Evolutionary conservation across 2,329 filamentous ascomycete species (phyloP).

Genomic region (Hypomyces rosellus): DNA sequence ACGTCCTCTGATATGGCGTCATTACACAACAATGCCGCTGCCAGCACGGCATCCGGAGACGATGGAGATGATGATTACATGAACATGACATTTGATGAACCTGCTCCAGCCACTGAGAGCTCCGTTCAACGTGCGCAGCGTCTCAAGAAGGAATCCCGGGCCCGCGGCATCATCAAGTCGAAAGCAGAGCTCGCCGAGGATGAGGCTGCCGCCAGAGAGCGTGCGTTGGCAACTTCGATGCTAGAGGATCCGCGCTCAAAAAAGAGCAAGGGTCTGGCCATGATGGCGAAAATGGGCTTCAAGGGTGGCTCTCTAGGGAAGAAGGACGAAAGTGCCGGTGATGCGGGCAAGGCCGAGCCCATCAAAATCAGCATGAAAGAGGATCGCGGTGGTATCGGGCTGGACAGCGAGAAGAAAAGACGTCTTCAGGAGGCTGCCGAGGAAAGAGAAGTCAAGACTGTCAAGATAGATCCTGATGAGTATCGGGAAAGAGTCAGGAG

Average conservation of each 20-base stretch:
- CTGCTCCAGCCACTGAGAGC: conserved; percentile 46
- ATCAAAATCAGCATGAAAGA: conserved; percentile 72
- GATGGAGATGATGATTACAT: conserved; percentile 95
- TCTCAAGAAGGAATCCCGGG: conserved; percentile 58
- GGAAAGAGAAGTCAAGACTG: conserved; percentile 50
- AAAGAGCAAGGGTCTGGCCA: conserved; percentile 80
- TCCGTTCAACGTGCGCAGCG: conserved; percentile 50
- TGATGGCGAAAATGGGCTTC: conserved; percentile 98
- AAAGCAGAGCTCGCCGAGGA: conserved; percentile 78
- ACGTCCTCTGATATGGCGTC: conserved; percentile 1
- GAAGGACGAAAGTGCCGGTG: conserved; percentile 40
- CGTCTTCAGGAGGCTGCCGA: conserved; percentile 60
- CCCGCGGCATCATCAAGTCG: conserved; percentile 62
- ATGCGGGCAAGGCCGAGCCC: conserved; percentile 52
- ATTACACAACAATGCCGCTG: background rate
- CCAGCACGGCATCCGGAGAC: background rate
- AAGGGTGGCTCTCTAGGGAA: conserved; percentile 68
- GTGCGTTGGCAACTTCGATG: conserved; percentile 67
- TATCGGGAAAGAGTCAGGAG: conserved; percentile 66
- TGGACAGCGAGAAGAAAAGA: conserved; percentile 77
- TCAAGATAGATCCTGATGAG: conserved; percentile 58
- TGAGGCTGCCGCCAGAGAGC: conserved; percentile 65
- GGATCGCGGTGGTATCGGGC: conserved; percentile 73
- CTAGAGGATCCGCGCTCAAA: conserved; percentile 51
- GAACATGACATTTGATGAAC: conserved; percentile 82